A percentile compares a stretch with the other conserved stretches of the same genome.
Conservation (phyloP, 2,329 filamentous ascomycete genomes). For the Arachnomyces sp. region DNA sequence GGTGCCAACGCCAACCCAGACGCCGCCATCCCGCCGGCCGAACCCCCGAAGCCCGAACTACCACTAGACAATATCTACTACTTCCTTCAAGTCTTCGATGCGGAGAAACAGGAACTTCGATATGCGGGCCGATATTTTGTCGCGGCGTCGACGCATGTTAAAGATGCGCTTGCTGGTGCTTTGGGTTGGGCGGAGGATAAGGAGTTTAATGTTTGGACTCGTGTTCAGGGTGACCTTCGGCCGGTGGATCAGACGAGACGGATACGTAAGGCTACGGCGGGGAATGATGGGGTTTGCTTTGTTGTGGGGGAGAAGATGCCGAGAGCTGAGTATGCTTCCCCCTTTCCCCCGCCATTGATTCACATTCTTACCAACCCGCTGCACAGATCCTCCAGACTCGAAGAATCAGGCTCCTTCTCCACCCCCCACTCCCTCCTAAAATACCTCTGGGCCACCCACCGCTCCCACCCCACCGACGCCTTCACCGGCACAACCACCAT, state of each 20-base stretch:
- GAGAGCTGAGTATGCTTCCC: slow-evolving; percentile 27
- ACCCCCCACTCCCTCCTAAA: slow-evolving; percentile 31
- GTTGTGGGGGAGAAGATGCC: slow-evolving; percentile 34
- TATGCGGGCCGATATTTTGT: slow-evolving; percentile 36
- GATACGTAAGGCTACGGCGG: slow-evolving; percentile 26
- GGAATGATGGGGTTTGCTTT: slow-evolving; percentile 30
- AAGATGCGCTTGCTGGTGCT: slow-evolving; percentile 30
- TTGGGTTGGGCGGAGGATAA: slow-evolving; percentile 30
- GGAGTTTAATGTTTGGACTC: slow-evolving; percentile 37
- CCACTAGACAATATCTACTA: slow-evolving; percentile 31
- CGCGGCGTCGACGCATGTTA: slow-evolving; percentile 32
- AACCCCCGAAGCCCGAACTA: too few species aligned
- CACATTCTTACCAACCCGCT: slow-evolving; percentile 7
- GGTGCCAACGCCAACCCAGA: slow-evolving; percentile 24
- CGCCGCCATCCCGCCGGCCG: too few species aligned
- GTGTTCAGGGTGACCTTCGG: slow-evolving; percentile 27
- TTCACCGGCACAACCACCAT: slow-evolving; percentile 42
- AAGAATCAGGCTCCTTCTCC: slow-evolving; percentile 27
- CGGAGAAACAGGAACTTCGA: slow-evolving; percentile 36
- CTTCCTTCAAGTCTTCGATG: slow-evolving; percentile 46
- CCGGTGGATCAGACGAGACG: slow-evolving; percentile 28
- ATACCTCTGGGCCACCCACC: slow-evolving; percentile 38
- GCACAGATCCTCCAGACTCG: slow-evolving; percentile 25
- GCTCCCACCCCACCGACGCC: slow-evolving; percentile 37
- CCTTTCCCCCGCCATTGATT: background rate